Conservation (phyloP, 1,139 yeast genomes). For the Nakaseomyces nivariensis region DNA sequence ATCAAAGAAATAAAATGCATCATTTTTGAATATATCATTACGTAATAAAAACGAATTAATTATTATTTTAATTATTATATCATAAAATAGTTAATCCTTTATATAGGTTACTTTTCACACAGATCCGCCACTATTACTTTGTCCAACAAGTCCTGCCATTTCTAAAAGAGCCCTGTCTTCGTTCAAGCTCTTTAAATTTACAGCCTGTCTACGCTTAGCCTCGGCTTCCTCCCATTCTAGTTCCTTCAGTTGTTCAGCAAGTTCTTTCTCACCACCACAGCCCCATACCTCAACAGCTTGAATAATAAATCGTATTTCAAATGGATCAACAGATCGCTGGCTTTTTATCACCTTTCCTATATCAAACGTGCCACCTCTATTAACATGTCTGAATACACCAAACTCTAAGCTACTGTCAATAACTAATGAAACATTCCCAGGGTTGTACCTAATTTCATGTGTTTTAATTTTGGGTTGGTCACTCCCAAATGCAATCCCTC, state of each 20-base stretch:
- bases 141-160: constrained; percentile 84
- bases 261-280: constrained; percentile 64
- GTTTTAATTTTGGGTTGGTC: constrained; percentile 47
- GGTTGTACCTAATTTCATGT: constrained; percentile 33
- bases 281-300: constrained; percentile 89
- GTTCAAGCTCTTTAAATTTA: constrained; percentile 54
- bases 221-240: constrained; percentile 93
- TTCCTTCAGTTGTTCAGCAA: constrained; percentile 61
- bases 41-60: not conserved
- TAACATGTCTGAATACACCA: constrained; percentile 67
- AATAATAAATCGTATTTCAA: constrained; percentile 62
- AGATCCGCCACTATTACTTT: constrained; percentile 56
- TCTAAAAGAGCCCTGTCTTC: constrained; percentile 84
- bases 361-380: constrained; percentile 40
- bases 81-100: no score
- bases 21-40: not conserved
- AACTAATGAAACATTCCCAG: constrained; percentile 71
- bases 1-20: constrained; percentile 21
- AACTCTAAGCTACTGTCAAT: constrained; percentile 71
- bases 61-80: no score
- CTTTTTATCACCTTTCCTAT: constrained; percentile 25
- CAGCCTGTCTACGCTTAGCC: constrained; percentile 64
- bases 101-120: constrained; percentile 23
- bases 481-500: constrained; percentile 78
- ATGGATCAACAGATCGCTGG: constrained; percentile 25